A percentile compares a stretch with the other conserved stretches of the same genome.
Conservation (phyloP, 345 rosid species). For the Pistacia atlantica region DNA sequence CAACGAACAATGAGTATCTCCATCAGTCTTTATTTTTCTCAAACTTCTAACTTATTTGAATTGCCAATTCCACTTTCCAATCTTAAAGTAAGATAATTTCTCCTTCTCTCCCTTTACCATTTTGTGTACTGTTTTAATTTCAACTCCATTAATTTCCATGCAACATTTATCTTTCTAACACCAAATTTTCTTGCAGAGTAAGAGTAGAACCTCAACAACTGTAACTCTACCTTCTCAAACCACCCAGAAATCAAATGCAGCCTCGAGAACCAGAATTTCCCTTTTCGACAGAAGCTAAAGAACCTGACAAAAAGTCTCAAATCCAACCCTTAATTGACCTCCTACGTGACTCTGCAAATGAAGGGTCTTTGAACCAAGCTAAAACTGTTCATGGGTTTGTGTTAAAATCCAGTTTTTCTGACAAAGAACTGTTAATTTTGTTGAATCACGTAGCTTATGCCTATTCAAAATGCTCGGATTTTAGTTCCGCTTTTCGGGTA, state of each 20-base stretch:
- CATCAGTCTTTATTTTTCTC: not conserved
- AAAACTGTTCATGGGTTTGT: constrained; percentile 37
- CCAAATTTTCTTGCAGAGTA: constrained; percentile 15
- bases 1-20: constrained; percentile 18
- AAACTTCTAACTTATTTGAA: not conserved
- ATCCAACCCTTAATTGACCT: constrained; percentile 33
- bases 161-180: not conserved
- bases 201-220: constrained; percentile 10
- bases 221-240: constrained; percentile 7
- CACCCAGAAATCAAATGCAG: constrained; percentile 2
- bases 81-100: constrained; percentile 1
- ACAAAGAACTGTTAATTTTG: constrained; percentile 24
- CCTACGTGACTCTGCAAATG: constrained; percentile 31
- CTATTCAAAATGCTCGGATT: constrained; percentile 40
- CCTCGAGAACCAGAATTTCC: not conserved
- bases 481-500: constrained; percentile 32
- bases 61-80: not conserved
- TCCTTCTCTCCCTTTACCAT: not conserved
- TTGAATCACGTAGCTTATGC: constrained; percentile 36
- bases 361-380: constrained; percentile 23
- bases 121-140: not conserved
- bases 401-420: constrained; percentile 22
- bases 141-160: not conserved
- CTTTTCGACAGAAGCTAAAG: not conserved
- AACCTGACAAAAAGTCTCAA: constrained; percentile 13